Evolutionary conservation across 345 rosid genomes (phyloP).

Genomic region (Punica granatum): DNA sequence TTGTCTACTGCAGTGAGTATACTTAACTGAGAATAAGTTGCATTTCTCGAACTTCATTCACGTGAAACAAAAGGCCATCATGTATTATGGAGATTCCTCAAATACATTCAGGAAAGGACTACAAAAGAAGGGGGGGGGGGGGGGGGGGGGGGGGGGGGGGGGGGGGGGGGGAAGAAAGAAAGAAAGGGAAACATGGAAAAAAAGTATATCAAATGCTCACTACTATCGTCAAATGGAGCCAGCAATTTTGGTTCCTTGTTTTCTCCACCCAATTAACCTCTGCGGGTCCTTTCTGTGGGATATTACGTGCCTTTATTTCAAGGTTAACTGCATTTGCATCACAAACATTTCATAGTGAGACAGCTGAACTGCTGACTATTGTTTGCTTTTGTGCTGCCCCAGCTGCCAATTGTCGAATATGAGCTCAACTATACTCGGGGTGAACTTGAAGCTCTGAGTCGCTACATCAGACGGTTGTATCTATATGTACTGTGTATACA

Average conservation of each 20-base stretch:
- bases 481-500: background rate
- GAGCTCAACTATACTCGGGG: slow-evolving; percentile 12
- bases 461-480: background rate
- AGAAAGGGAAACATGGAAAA: background rate
- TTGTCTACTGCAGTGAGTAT: slow-evolving; percentile 59
- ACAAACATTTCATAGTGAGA: background rate
- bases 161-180: background rate
- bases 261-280: background rate
- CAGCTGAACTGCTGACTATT: background rate
- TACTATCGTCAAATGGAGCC: background rate
- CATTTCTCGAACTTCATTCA: background rate
- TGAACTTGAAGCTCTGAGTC: background rate
- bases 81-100: background rate
- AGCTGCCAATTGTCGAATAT: slow-evolving; percentile 68
- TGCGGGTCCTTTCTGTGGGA: background rate
- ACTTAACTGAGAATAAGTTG: background rate
- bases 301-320: background rate
- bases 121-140: too few relatives aligned
- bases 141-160: too few relatives aligned
- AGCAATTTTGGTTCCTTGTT: too few relatives aligned
- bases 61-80: background rate
- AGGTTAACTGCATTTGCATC: background rate
- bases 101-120: too few relatives aligned
- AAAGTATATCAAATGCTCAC: background rate
- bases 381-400: slow-evolving; percentile 13